Base-by-base conservation (phyloP, 345 rosid species). In the Sisymbrium altissimum region DNA sequence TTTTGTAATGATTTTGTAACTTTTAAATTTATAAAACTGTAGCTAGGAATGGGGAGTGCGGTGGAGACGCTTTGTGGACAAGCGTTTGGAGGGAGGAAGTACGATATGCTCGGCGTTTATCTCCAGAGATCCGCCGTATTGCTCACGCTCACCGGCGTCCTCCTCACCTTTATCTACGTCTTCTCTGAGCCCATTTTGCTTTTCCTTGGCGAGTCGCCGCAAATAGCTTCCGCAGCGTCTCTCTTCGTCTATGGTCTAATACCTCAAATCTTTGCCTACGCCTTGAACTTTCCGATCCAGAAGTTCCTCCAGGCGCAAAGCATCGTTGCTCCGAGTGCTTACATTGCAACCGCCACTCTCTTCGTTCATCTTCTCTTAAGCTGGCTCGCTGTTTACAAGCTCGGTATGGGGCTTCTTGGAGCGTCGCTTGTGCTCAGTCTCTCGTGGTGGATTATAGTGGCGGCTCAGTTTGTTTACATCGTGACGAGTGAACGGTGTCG, bases 11-110 rank as follows among this genome's bases (percentile, higher is more conserved):
- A 21, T 25, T 23, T 50, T 21, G 14, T 10, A 49, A 41, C 7
- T 6, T 64, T 66, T 19, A 11, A 13, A 33, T n/a, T n/a, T n/a
- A n/a, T n/a, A 64, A 44, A 30, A 17, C 1, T 4, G 18, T 70
- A 84, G 82, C 21, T 77, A 68, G 85, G 84, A 18, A 84, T 81
- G 93, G 90, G 93, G 60, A 86, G 90, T 52, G 90, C 90, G 12
- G 90, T 84, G 64, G 90, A 86, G 80, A 88, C 93, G 0, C 71
- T 88, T 11, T 86, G 93, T 32, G 93, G 93, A 6, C 90, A 88
- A 81, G 90, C 88, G 1, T 86, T 50, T 50, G 93, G 93, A 2
- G 90, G 87, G 14, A 49, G 57, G 6, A 82, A 76, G 27, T 83
- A 74, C 56, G 84, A 73, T 23, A 81, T 82, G 84, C 76, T 88